Conservation (phyloP, 441 rosid species). For the Melastoma candidum region DNA sequence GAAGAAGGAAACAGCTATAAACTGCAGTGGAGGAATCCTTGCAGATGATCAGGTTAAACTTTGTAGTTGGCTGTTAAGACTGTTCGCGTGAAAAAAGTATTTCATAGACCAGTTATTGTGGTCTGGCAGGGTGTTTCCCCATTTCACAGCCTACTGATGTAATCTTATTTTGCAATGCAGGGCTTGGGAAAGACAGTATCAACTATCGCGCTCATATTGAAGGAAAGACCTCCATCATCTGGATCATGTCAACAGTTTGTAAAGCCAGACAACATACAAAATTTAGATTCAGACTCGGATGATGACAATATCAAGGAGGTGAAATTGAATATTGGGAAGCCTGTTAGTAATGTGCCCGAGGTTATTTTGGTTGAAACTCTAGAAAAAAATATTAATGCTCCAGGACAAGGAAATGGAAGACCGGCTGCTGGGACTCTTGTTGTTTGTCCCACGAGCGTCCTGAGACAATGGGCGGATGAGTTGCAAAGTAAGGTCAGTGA, state of each 20-base stretch:
- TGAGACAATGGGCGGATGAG: constrained; percentile 95
- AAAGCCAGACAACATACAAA: constrained; percentile 42
- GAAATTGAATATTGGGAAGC: constrained; percentile 20
- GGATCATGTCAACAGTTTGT: constrained; percentile 26
- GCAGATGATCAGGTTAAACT: constrained; percentile 91
- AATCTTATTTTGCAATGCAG: constrained; percentile 32
- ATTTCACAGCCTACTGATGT: not conserved
- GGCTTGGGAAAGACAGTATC: constrained; percentile 95
- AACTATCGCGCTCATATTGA: constrained; percentile 88
- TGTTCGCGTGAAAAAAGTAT: constrained; percentile 1
- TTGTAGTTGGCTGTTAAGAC: constrained; percentile 4
- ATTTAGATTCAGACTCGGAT: constrained; percentile 63
- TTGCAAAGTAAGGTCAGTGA: constrained; percentile 65
- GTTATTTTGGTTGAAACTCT: constrained; percentile 16
- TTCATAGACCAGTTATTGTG: constrained; percentile 13
- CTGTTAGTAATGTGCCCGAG: constrained; percentile 23
- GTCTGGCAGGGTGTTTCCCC: not conserved
- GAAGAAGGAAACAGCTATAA: constrained; percentile 62
- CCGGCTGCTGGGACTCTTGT: constrained; percentile 93
- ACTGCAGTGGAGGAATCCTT: constrained; percentile 94
- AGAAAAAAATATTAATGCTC: constrained; percentile 16
- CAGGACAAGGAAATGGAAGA: constrained; percentile 49
- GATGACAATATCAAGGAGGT: constrained; percentile 27
- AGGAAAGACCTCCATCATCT: constrained; percentile 57
- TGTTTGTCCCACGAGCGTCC: constrained; percentile 98